Base-by-base conservation (phyloP, 2,329 filamentous ascomycete species). In the Exophiala mesophila region DNA sequence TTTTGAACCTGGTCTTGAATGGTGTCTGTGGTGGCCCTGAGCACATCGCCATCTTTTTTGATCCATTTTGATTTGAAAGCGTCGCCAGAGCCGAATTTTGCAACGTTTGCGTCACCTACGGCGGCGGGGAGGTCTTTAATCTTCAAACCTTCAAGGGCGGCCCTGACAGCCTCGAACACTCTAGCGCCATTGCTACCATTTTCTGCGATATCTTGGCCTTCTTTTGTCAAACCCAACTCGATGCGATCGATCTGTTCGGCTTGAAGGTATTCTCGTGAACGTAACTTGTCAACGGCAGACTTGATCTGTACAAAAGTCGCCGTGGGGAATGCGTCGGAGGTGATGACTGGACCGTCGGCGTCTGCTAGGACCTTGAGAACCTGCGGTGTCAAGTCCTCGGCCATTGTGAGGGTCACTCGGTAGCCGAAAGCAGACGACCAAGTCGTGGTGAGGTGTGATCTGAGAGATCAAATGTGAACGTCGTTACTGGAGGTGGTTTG, bases 181-280 rank as follows among this genome's bases (percentile, higher is more conserved):
- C 84, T 83, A 46, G 84, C 85, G 64, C 90, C 86, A 65, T 89
- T 85, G 59, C 83, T 88, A 47, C 85, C 85, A 66, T 86, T 78
- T 56, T 74, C 73, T 26, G 78, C 82, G 59, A 90, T 85, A 54
- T 77, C 72, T 60, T 85, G 72, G 9, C 78, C 86, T 61, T 90
- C 85, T 20, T 77, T 67, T 46, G 94, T 92, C 21, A 97, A 71
- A 24, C 82, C 58, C 10, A 83, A 77, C 59, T 89, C 80, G 62
- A 96, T 87, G 39, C 76, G 74, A 55, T 96, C 88, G 48, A 88
- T 75, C 34, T 85, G 83, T 57, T 94, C 80, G 67, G 95, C 96
- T 53, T 76, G 73, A 51, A 97, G 73, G 88, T 96, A 96, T 37
- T 81, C 82, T 56, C 90, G 79, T 45, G 87, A 92, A 20, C 74